These are phyloP conservation scores for Rhizopogon sp. DNA, from an alignment of 768 basidiomycete species.

Conservation along the genomic window DNA sequence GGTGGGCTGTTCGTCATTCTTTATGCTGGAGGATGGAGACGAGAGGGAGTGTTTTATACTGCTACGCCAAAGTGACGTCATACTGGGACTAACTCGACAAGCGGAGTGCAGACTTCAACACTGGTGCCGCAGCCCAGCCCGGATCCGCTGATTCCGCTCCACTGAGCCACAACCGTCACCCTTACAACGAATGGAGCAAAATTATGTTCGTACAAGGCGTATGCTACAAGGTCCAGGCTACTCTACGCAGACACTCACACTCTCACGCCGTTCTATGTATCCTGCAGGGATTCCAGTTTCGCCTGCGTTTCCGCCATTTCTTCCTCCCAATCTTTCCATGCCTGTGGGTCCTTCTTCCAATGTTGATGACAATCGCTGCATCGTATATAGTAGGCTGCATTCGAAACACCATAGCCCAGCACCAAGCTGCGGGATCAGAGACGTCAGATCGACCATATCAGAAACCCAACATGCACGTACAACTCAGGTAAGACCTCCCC, in stretches of 20 bases:
- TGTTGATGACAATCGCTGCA: conserved; percentile 44
- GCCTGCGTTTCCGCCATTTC: conserved; percentile 35
- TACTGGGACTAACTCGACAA: neutral
- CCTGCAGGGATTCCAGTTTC: conserved; percentile 20
- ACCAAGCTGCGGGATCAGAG: conserved; percentile 27
- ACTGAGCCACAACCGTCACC: neutral
- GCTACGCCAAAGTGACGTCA: neutral
- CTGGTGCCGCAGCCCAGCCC: too few species aligned
- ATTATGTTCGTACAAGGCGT: neutral
- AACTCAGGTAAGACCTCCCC: conserved; percentile 57
- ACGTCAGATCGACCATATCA: neutral
- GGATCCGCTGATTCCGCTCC: too few species aligned
- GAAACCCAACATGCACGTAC: conserved; percentile 31
- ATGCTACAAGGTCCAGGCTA: neutral
- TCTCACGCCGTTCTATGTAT: neutral
- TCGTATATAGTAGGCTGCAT: conserved; percentile 42
- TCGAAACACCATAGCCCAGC: conserved; percentile 32
- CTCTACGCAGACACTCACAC: neutral
- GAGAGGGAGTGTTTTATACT: neutral
- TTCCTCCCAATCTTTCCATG: conserved; percentile 38
- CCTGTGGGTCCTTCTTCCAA: conserved; percentile 29
- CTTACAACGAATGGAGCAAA: neutral
- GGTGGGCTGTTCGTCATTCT: conserved; percentile 1
- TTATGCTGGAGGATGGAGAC: neutral
- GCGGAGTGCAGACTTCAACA: too few species aligned